Conservation (phyloP, 2,329 filamentous ascomycete genomes). For the Apiospora saccharicola region DNA sequence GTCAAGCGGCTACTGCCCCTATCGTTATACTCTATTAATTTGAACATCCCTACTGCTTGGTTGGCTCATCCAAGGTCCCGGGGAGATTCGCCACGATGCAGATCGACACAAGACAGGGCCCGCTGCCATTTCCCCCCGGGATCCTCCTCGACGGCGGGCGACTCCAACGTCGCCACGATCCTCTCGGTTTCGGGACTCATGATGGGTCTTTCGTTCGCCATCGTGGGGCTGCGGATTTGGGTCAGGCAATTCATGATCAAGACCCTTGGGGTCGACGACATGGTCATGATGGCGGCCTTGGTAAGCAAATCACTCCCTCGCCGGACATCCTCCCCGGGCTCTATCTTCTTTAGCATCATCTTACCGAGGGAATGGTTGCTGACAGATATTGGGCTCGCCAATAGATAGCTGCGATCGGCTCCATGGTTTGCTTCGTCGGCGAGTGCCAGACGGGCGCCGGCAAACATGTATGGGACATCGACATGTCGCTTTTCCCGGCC, state of each 20-base stretch:
- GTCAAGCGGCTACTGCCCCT: background rate
- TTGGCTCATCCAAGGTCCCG: background rate
- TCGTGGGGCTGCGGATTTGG: slow-evolving; percentile 26
- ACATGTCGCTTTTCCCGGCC: slow-evolving; percentile 6
- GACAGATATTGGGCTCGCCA: background rate
- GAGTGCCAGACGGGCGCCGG: slow-evolving; percentile 27
- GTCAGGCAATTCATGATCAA: slow-evolving; percentile 27
- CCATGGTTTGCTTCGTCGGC: slow-evolving; percentile 27
- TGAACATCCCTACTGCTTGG: background rate
- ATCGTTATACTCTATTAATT: background rate
- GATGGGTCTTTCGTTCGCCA: slow-evolving; percentile 20
- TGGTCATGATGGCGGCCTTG: slow-evolving; percentile 25
- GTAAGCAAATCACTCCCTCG: slow-evolving; percentile 9
- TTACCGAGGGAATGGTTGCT: background rate
- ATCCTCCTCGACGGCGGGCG: slow-evolving; percentile 3
- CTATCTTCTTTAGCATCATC: too few species aligned
- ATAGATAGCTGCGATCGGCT: slow-evolving; percentile 27
- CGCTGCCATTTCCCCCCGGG: background rate
- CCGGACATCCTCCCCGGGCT: too few species aligned
- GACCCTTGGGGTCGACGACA: slow-evolving; percentile 26
- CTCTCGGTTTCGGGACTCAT: slow-evolving; percentile 23
- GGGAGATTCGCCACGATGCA: background rate
- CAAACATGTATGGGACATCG: slow-evolving; percentile 24
- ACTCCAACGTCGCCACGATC: slow-evolving; percentile 23
- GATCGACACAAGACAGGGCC: background rate